phyloP scores from a whole-genome alignment of 352 stramenopile species.

The Phytophthora aleatoria region DNA sequence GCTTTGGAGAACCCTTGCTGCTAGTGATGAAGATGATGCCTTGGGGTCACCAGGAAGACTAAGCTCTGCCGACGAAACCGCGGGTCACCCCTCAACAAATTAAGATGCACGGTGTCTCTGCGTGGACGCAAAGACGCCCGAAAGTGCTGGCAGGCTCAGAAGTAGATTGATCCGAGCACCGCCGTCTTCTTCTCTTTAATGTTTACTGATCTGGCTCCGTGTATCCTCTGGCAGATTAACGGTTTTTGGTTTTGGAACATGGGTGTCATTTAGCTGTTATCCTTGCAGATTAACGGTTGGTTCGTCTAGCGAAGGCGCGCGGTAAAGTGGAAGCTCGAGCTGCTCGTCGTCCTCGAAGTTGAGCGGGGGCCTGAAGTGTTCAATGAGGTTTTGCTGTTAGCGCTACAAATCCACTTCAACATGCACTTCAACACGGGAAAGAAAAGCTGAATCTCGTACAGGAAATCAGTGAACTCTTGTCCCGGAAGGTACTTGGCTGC shows the following conservation, averaged over 20 bases:
- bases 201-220: constrained; percentile 2
- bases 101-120: too few species aligned
- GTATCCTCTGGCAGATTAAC: background rate
- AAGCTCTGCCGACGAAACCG: background rate
- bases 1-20: background rate
- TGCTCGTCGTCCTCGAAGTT: constrained; percentile 55
- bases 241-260: background rate
- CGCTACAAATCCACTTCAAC: constrained; percentile 7
- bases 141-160: too few species aligned
- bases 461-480: constrained; percentile 66
- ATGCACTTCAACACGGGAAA: background rate
- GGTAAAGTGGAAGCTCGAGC: constrained; percentile 32
- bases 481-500: constrained; percentile 56
- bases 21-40: constrained; percentile 13
- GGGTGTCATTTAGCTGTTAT: too few species aligned
- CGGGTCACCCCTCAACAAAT: background rate
- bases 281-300: background rate
- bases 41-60: constrained; percentile 1
- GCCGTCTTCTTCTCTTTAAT: background rate
- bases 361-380: constrained; percentile 45
- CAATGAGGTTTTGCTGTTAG: background rate
- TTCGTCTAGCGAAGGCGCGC: background rate
- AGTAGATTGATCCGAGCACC: too few species aligned
- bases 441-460: constrained; percentile 44
- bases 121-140: too few species aligned